These are phyloP conservation scores for Collybiopsis confluens DNA, from an alignment of 768 basidiomycete genomes.

Conservation along the genomic window DNA sequence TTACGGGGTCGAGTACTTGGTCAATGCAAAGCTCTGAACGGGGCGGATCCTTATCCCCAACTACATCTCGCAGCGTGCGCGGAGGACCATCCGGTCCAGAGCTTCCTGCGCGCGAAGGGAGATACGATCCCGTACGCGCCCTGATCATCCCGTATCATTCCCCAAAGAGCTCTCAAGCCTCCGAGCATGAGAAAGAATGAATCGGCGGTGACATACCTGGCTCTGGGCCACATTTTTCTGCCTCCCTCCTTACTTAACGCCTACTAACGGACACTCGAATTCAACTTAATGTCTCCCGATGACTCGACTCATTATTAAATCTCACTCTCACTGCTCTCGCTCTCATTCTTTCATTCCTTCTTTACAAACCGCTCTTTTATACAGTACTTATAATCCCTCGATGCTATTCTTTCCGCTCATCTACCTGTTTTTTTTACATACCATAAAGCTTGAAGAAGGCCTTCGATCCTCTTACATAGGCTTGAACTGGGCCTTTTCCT, in stretches of 20 bases:
- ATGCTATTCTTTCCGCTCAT: no score
- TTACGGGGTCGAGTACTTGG: slow-evolving; percentile 2
- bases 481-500: no score
- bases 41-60: background rate
- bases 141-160: slow-evolving; percentile 30
- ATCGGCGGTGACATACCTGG: no score
- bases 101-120: slow-evolving; percentile 31
- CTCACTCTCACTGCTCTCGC: background rate
- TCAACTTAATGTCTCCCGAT: slow-evolving; percentile 1
- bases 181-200: slow-evolving; percentile 1
- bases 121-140: slow-evolving; percentile 52
- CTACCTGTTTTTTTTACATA: no score
- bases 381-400: background rate
- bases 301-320: background rate
- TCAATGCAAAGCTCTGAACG: background rate
- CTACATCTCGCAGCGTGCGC: background rate
- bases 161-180: background rate
- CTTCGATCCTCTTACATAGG: no score
- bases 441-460: no score
- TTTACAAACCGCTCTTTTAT: background rate
- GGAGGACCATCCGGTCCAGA: background rate
- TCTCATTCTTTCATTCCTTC: background rate
- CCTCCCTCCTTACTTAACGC: no score
- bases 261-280: slow-evolving; percentile 5
- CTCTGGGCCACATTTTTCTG: background rate